phyloP scores from a whole-genome alignment of 257 asterid genomes.

The Solanum piurae region DNA sequence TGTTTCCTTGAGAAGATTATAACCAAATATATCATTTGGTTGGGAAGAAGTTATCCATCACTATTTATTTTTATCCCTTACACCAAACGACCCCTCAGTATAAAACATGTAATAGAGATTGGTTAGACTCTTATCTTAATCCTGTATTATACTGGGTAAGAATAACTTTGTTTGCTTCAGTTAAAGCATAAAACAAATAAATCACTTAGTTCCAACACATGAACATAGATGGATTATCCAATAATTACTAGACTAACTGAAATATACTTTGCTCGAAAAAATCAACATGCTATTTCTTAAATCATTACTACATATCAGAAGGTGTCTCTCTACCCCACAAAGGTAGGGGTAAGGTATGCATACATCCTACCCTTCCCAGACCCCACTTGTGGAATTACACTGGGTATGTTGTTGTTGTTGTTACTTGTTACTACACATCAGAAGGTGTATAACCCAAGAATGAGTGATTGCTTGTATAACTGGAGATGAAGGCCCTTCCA shows the following conservation, averaged over 20 bases:
- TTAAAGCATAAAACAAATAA: neutral
- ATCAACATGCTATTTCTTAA: neutral
- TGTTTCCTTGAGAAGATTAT: neutral
- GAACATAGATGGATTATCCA: neutral
- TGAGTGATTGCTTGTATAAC: conserved; percentile 37
- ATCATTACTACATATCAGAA: conserved; percentile 15
- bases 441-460: conserved; percentile 49
- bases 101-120: neutral
- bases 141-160: neutral
- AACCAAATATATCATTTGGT: neutral
- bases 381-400: neutral
- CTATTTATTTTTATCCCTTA: no score
- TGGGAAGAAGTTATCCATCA: no score
- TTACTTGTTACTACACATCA: conserved; percentile 22
- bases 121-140: neutral
- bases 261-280: neutral
- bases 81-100: neutral
- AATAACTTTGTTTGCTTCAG: neutral
- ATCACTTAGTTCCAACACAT: neutral
- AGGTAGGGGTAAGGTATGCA: neutral
- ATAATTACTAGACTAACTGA: neutral
- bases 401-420: neutral
- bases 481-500: conserved; percentile 57
- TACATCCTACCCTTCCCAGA: neutral
- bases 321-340: conserved; percentile 8